A percentile compares a stretch with the other conserved stretches of the same genome.
Conservation (phyloP, 116 monocot species). For the Thalassia testudinum region DNA sequence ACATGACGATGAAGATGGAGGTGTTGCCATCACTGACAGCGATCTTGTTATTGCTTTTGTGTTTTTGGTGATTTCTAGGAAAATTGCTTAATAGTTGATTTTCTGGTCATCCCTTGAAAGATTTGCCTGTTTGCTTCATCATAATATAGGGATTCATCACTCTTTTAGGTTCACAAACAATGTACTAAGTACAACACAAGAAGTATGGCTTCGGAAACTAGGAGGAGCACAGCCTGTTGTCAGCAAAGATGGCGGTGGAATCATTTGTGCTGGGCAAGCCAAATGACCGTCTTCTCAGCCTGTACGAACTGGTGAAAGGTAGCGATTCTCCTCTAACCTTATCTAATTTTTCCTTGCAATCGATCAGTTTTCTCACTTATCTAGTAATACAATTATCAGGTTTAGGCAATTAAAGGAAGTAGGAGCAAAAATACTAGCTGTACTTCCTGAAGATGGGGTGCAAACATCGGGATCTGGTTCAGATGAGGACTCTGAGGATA, state of each 20-base stretch:
- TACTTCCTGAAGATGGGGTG: no score
- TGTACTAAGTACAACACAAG: conserved; percentile 85
- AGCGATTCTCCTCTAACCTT: no score
- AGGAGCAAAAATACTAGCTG: no score
- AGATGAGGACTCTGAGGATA: no score
- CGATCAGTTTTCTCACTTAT: not conserved
- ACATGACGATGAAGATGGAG: no score
- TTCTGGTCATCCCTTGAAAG: no score
- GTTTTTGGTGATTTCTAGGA: no score
- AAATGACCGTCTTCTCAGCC: conserved; percentile 41
- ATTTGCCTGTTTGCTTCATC: no score
- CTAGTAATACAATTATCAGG: conserved; percentile 17
- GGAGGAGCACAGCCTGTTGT: conserved; percentile 88
- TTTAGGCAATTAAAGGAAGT: conserved; percentile 78
- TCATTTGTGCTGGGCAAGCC: conserved; percentile 84
- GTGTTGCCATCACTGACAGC: no score
- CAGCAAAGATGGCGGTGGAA: conserved; percentile 53
- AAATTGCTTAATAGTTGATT: no score
- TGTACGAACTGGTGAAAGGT: conserved; percentile 81
- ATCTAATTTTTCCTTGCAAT: conserved; percentile 47
- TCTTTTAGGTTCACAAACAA: conserved; percentile 99
- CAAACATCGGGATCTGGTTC: no score
- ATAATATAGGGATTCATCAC: no score
- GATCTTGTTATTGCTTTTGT: not conserved
- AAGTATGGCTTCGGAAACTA: conserved; percentile 85